A percentile compares a stretch with the other conserved stretches of the same genome.
Evolutionary conservation across 2,329 filamentous ascomycete genomes (phyloP).

Genomic region (Beauveria varroae): DNA sequence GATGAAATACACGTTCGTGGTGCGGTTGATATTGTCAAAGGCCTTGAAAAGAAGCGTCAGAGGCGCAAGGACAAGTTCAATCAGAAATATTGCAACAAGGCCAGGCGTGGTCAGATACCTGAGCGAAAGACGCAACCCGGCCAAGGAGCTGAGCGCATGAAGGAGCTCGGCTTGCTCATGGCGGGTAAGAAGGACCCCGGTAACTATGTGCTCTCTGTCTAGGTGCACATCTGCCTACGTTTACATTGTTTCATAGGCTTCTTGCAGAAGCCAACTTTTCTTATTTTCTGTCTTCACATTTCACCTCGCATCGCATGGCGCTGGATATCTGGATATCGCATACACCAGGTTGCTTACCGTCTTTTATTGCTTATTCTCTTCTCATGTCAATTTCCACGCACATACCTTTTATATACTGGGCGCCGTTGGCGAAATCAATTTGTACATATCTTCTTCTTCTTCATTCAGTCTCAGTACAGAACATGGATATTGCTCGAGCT

Average conservation of each 20-base stretch:
- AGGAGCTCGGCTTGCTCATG: conserved; percentile 72
- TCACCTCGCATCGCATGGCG: conserved; percentile 4
- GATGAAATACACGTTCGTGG: conserved; percentile 66
- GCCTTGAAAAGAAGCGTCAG: conserved; percentile 88
- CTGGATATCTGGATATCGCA: conserved; percentile 4
- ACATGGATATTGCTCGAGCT: not conserved
- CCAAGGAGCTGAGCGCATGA: conserved; percentile 86
- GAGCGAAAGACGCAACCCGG: conserved; percentile 68
- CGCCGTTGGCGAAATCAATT: not conserved
- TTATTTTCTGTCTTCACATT: not conserved
- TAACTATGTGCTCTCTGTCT: conserved; percentile 72
- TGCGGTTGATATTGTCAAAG: conserved; percentile 97
- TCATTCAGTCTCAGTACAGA: not conserved
- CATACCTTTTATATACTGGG: conserved; percentile 14
- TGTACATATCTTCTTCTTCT: conserved; percentile 11
- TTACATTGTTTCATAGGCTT: not conserved
- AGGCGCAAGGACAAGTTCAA: conserved; percentile 88
- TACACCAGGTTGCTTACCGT: conserved; percentile 4
- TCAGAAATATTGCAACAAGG: conserved; percentile 81
- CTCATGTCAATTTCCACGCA: conserved; percentile 14
- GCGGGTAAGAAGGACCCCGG: conserved; percentile 69
- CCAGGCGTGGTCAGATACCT: conserved; percentile 57
- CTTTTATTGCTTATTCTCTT: conserved; percentile 2
- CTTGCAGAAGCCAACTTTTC: not conserved
- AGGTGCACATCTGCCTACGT: conserved; percentile 19